phyloP scores from a whole-genome alignment of 2,329 filamentous ascomycete species.

The Hypocreales sp. region DNA sequence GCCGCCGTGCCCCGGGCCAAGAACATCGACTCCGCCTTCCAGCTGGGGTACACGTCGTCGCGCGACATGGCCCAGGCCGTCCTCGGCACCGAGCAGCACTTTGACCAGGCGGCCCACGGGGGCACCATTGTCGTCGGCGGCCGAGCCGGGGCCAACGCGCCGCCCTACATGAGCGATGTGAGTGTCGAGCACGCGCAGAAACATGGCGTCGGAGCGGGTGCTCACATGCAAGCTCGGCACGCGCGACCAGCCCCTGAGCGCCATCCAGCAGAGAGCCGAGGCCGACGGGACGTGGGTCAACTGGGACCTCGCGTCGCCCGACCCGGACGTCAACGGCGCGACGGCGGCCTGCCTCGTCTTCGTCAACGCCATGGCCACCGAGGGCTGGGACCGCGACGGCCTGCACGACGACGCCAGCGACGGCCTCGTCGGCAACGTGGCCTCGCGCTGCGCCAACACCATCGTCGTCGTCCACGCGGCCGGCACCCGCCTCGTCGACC shows the following conservation, averaged over 20 bases:
- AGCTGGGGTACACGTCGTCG: slow-evolving; percentile 30
- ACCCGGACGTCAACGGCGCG: slow-evolving; percentile 20
- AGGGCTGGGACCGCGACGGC: slow-evolving; percentile 53
- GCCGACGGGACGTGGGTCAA: slow-evolving; percentile 39
- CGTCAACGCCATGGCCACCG: slow-evolving; percentile 62
- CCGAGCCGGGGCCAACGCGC: slow-evolving; percentile 32
- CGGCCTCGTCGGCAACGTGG: slow-evolving; percentile 40
- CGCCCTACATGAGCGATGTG: slow-evolving; percentile 32
- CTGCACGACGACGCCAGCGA: slow-evolving; percentile 57
- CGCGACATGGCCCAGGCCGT: slow-evolving; percentile 27
- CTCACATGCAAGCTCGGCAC: no score
- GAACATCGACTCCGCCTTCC: slow-evolving; percentile 28
- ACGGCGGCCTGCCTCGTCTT: slow-evolving; percentile 64
- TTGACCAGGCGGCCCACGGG: slow-evolving; percentile 31
- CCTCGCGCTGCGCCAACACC: slow-evolving; percentile 43
- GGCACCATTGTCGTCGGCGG: slow-evolving; percentile 37
- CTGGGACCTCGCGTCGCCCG: slow-evolving; percentile 24
- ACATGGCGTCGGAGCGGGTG: no score
- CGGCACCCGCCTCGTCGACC: slow-evolving; percentile 44
- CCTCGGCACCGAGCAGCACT: slow-evolving; percentile 25
- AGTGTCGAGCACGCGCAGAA: slow-evolving; percentile 7
- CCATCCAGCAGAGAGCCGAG: slow-evolving; percentile 37
- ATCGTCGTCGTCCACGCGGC: slow-evolving; percentile 49
- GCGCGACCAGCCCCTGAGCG: slow-evolving; percentile 31
- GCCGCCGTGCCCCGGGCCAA: slow-evolving; percentile 35